These are phyloP conservation scores for Pholiota conissans DNA, from an alignment of 768 basidiomycete genomes.

Conservation along the genomic window DNA sequence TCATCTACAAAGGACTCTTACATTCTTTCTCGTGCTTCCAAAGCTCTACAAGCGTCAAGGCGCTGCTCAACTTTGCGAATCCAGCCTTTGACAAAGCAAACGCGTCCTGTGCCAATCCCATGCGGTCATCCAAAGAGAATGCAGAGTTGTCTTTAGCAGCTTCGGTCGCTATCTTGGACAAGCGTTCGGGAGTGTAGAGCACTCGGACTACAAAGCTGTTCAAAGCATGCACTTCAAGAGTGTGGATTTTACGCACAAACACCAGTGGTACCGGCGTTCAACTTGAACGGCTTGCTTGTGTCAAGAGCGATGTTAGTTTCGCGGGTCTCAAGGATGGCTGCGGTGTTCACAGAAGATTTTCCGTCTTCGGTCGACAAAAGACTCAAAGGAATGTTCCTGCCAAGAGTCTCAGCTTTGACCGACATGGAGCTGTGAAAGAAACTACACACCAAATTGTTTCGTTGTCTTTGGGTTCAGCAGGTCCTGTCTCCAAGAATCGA, in stretches of 20 bases:
- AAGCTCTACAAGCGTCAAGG: constrained; percentile 69
- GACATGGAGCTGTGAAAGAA: not conserved
- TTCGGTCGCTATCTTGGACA: constrained; percentile 76
- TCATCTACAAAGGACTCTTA: constrained; percentile 21
- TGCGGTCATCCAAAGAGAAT: constrained; percentile 83
- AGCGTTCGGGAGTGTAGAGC: constrained; percentile 77
- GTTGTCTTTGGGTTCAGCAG: constrained; percentile 78
- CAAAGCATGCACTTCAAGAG: not conserved
- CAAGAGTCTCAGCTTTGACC: no score
- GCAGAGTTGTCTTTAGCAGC: constrained; percentile 64
- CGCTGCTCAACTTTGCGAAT: constrained; percentile 71
- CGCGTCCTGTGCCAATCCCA: constrained; percentile 86
- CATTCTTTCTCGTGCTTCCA: constrained; percentile 79
- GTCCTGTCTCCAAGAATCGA: constrained; percentile 87
- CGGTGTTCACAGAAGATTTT: constrained; percentile 57
- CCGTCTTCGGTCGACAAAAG: constrained; percentile 63
- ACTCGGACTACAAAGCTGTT: constrained; percentile 63
- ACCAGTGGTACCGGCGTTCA: constrained; percentile 87
- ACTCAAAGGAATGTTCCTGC: constrained; percentile 80
- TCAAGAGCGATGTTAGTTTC: constrained; percentile 72
- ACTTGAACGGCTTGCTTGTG: constrained; percentile 77
- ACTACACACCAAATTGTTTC: constrained; percentile 75
- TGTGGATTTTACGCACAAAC: constrained; percentile 62
- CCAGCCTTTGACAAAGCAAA: constrained; percentile 83
- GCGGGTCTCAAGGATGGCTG: constrained; percentile 64